A percentile compares a stretch with the other conserved stretches of the same genome.
Evolutionary conservation across 176 grass and related monocot species (phyloP).

Genomic region (Chrysopogon serrulatus): DNA sequence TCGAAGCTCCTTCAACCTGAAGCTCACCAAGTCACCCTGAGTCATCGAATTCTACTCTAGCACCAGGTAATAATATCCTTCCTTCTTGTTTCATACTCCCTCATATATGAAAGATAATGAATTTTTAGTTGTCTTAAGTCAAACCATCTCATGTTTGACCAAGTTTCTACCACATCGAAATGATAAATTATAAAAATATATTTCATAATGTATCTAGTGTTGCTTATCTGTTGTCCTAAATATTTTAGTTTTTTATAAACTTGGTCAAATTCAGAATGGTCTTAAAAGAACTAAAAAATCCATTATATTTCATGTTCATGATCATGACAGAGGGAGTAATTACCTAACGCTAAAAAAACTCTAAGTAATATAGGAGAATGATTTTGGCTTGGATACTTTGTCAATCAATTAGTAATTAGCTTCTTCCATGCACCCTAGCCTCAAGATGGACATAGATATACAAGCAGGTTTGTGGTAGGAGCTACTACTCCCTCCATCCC

Average conservation of each 20-base stretch:
- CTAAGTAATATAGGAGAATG: no score
- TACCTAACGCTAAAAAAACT: not conserved
- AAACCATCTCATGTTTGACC: no score
- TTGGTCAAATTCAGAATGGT: not conserved
- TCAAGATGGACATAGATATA: no score
- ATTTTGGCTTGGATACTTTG: no score
- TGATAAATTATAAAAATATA: no score
- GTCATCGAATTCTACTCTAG: not conserved
- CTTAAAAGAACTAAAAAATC: not conserved
- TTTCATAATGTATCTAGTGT: no score
- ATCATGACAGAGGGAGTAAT: not conserved
- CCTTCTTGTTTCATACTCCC: not conserved
- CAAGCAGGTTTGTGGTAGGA: no score
- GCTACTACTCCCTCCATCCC: no score
- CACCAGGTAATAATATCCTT: not conserved
- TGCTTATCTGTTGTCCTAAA: not conserved
- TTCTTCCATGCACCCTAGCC: no score
- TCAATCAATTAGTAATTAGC: no score
- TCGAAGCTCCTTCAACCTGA: not conserved
- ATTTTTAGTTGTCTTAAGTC: no score
- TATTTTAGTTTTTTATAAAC: not conserved
- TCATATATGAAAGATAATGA: not conserved
- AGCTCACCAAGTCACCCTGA: not conserved
- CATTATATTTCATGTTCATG: not conserved
- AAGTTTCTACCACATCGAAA: no score